phyloP scores from a whole-genome alignment of 1,284 basidiomycete species.

The Amylostereum areolatum region DNA sequence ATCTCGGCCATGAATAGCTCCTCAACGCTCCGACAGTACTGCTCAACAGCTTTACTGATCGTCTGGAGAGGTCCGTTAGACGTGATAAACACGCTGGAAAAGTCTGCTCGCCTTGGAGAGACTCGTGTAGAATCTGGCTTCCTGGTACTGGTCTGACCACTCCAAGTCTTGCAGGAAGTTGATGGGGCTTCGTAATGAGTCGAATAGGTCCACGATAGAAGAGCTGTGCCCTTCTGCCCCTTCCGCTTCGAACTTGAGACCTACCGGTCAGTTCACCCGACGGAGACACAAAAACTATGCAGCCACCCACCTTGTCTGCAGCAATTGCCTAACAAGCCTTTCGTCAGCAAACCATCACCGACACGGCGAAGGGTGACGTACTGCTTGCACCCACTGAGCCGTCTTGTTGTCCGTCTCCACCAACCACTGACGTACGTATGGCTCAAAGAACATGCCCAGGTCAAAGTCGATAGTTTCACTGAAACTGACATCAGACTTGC shows the following conservation, averaged over 20 bases:
- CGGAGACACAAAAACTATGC: too few relatives aligned
- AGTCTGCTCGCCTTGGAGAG: conserved; percentile 65
- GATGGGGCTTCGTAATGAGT: conserved; percentile 88
- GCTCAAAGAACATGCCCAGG: conserved; percentile 75
- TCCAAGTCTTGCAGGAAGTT: conserved; percentile 84
- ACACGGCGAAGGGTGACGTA: conserved; percentile 31
- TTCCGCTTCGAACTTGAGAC: conserved; percentile 77
- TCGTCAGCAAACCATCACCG: conserved; percentile 7
- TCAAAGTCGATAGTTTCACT: conserved; percentile 63
- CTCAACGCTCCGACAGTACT: conserved; percentile 87
- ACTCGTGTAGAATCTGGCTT: conserved; percentile 86
- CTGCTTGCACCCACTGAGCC: conserved; percentile 88
- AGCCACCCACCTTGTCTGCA: conserved; percentile 69
- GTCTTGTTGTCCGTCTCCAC: conserved; percentile 89
- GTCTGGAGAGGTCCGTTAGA: conserved; percentile 44
- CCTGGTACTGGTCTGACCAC: conserved; percentile 89
- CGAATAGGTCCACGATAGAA: conserved; percentile 94
- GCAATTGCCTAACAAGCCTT: conserved; percentile 60
- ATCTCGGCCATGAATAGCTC: conserved; percentile 90
- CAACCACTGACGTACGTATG: conserved; percentile 88
- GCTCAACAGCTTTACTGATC: conserved; percentile 86
- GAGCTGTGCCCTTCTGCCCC: conserved; percentile 85
- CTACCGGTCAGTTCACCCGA: background rate
- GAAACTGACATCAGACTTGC: background rate
- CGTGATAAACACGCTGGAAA: background rate